Evolutionary conservation across 768 basidiomycete genomes (phyloP).

Genomic region (Artomyces pyxidatus): DNA sequence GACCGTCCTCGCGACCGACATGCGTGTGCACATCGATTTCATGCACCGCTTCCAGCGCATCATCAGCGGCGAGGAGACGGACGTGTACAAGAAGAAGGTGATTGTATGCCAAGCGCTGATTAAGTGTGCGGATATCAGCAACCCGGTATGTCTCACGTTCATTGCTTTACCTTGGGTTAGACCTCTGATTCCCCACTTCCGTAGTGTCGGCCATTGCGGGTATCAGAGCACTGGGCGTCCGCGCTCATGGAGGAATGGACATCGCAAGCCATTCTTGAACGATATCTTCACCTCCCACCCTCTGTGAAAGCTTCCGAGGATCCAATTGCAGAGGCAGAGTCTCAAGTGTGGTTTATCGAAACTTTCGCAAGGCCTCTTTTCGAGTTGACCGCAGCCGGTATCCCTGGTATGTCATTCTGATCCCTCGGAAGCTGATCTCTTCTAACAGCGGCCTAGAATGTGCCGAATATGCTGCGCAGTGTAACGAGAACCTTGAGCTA

Average conservation of each 20-base stretch:
- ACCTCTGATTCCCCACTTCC: slow-evolving; percentile 2
- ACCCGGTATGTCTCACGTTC: slow-evolving; percentile 61
- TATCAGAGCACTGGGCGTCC: slow-evolving; percentile 88
- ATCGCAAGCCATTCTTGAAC: slow-evolving; percentile 81
- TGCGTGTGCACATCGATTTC: slow-evolving; percentile 84
- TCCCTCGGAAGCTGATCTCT: not conserved
- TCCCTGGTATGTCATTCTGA: slow-evolving; percentile 56
- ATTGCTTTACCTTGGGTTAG: not conserved
- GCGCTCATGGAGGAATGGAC: slow-evolving; percentile 89
- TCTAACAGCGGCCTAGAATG: slow-evolving; percentile 41
- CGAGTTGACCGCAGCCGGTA: slow-evolving; percentile 58
- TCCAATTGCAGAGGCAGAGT: slow-evolving; percentile 60
- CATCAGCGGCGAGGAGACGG: slow-evolving; percentile 31
- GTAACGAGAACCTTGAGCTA: slow-evolving; percentile 55
- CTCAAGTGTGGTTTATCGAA: slow-evolving; percentile 86
- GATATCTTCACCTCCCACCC: slow-evolving; percentile 60
- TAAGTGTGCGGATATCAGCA: slow-evolving; percentile 98
- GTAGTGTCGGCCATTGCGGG: slow-evolving; percentile 87
- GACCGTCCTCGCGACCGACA: slow-evolving; percentile 89
- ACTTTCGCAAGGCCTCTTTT: slow-evolving; percentile 80
- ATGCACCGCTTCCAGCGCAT: slow-evolving; percentile 57
- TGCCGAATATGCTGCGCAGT: slow-evolving; percentile 55
- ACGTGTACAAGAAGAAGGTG: slow-evolving; percentile 40
- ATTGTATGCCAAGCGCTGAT: slow-evolving; percentile 85
- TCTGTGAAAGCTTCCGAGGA: slow-evolving; percentile 40